Base-by-base conservation (phyloP, 202 grass and related monocot genomes). In the Carex sylvatica region DNA sequence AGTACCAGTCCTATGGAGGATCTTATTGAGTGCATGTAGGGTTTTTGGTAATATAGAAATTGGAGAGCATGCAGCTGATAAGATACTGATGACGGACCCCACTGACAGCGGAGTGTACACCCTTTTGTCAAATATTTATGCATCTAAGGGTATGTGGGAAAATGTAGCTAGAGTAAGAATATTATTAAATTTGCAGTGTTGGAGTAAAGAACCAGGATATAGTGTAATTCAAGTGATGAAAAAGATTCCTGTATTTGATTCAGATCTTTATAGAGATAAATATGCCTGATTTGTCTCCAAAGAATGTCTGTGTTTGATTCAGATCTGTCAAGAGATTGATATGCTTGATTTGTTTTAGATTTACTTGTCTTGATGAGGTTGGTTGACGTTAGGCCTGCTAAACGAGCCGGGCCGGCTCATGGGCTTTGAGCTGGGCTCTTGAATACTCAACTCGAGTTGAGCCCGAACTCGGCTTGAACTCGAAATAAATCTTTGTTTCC, bases 61-160 rank as follows among this genome's bases (percentile, higher is more conserved):
- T 67, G 94, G 87, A 70, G 90, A 65, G 63, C 84, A 87, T 90
- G 89, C 87, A 0, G 88, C 91, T 78, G 86, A 93, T 85, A 92
- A 88, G 86, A 83, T 88, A 36, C 65, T 93, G 56, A 84, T 81
- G 77, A 76, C 0, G 6, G 86, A 97, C 86, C 93, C 93, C 2
- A 75, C 53, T 72, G 83, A 97, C 13, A 91, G 88, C 78, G 83
- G 83, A 12, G 82, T 89, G 51, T 93, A 87, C 69, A 87, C 92
- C 63, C 84, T 97, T 74, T 11, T 97, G 38, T 97, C 93, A 14
- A 93, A 91, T 86, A 93, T 97, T 60, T 93, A 92, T 83, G 91
- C 93, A 69, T 93, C 88, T 53, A 93, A 88, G 85, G 88, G 87
- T 67, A 85, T 91, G 82, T 97, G 91, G 93, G 30, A 38, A 71